Percentiles rank a stretch among this genome's conserved stretches.
phyloP scores from a whole-genome alignment of 148 eudicot species.

The Rhododendron ovatum region DNA sequence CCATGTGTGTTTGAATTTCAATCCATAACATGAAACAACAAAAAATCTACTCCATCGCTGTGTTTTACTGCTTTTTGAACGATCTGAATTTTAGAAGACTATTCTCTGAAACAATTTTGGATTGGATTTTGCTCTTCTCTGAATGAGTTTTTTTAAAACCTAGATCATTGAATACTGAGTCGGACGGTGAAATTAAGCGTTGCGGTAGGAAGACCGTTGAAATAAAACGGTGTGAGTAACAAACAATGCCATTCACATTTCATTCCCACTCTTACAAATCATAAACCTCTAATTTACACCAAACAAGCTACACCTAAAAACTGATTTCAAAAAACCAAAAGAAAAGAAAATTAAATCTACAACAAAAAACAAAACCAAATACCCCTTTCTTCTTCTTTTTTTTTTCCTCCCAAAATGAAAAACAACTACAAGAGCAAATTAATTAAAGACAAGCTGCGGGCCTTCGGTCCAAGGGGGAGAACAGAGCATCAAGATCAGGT shows the following conservation, averaged over 20 bases:
- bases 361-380: not conserved
- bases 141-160: too few relatives aligned
- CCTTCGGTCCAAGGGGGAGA: not conserved
- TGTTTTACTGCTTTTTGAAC: too few relatives aligned
- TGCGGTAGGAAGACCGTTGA: fast-evolving
- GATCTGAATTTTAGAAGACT: too few relatives aligned
- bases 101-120: too few relatives aligned
- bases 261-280: not conserved
- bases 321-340: not conserved
- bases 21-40: not conserved
- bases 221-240: too few relatives aligned
- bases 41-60: too few relatives aligned
- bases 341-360: not conserved
- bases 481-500: conserved; percentile 21
- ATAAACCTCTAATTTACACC: not conserved
- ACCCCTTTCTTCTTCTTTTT: not conserved
- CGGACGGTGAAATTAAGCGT: too few relatives aligned
- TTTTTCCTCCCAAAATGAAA: not conserved
- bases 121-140: too few relatives aligned
- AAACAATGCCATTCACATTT: not conserved
- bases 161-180: fast-evolving
- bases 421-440: not conserved
- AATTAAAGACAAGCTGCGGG: not conserved
- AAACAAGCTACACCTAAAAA: not conserved
- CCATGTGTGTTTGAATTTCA: not conserved